Evolutionary conservation across 345 rosid genomes (phyloP), one percentile per base, ranked within the genome.

Genomic region (Lepidium africanum): DNA sequence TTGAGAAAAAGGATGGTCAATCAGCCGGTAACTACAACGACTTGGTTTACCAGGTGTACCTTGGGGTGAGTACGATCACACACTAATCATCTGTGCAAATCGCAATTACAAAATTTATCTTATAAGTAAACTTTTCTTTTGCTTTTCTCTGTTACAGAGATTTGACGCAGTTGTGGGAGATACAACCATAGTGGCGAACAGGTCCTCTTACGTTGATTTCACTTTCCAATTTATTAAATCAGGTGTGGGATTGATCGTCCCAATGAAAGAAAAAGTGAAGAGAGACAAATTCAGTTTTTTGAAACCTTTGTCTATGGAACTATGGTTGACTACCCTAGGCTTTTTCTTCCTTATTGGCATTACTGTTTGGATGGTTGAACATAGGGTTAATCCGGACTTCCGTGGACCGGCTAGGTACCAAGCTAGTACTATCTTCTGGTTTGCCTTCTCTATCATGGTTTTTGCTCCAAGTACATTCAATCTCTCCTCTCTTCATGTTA

Each of bases 361-460:
- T 21, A 5, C 14, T 11, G 61, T 33, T 6, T 58, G 71, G 62
- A 17, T 6, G 13, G 3, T 71, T 45, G 76, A 71, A 23, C 63
- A 71, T 45, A 45, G 63, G 37, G 15, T 43, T 14, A 71, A 71
- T 1, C 56, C 69, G 0, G 69, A 63, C 49, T 63, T 71, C 0
- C 59, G 77, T 3, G 96, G 96, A 11, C 87, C 88, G 0, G 57
- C 61, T 49, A 19, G 16, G 0, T 41, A 83, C 62, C 92, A 87
- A 71, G 70, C 65, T 6, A 84, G 89, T 37, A 81, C 86, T 0
- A 73, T 81, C 63, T 10, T 89, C 49, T 89, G 91, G 90, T 91
- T 88, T 60, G 84, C 97, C 45, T 89, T 91, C 84, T 83, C 95
- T 0, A 88, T 81, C 38, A 70, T 89, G 80, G 83, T 81, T n/a